Evolutionary conservation across 2,329 filamentous ascomycete genomes (phyloP).

Genomic region (Arthrobotrys musiformis): DNA sequence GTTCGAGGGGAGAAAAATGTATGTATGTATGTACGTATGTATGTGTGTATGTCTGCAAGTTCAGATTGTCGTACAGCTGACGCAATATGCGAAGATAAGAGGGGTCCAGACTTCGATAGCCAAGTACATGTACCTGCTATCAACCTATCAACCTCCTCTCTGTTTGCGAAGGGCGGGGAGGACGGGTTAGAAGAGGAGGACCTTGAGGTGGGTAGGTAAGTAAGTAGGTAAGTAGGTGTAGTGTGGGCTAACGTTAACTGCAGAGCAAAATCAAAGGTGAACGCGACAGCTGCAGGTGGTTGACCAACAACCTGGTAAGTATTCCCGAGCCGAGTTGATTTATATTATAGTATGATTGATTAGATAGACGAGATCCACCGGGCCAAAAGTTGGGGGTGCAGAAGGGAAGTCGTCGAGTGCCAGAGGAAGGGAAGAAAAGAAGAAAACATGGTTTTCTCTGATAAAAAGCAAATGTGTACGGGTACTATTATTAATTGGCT

Average conservation of each 20-base stretch:
- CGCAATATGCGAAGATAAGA: slow-evolving; percentile 17
- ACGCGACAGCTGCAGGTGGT: slow-evolving; percentile 23
- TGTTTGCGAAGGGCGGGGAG: neutral
- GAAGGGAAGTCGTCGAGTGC: neutral
- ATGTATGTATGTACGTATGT: too few species aligned
- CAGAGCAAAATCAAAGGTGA: too few species aligned
- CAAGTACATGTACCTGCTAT: neutral
- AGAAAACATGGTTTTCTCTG: too few species aligned
- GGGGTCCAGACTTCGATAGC: neutral
- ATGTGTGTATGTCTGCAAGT: too few species aligned
- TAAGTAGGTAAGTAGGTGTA: neutral
- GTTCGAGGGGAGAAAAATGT: too few species aligned
- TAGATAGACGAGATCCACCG: slow-evolving; percentile 43
- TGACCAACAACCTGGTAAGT: slow-evolving; percentile 23
- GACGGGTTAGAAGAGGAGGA: neutral
- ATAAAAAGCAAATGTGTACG: too few species aligned
- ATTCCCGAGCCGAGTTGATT: slow-evolving; percentile 30
- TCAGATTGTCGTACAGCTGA: slow-evolving; percentile 12
- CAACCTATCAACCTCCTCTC: neutral
- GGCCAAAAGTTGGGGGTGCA: too few species aligned
- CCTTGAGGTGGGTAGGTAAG: neutral
- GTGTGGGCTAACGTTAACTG: neutral
- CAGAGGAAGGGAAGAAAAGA: neutral
- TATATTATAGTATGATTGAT: slow-evolving; percentile 32
- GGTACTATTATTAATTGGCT: too few species aligned